These are phyloP conservation scores for Aspergillus quadricinctus DNA, from an alignment of 2,329 filamentous ascomycete genomes.

Conservation along the genomic window DNA sequence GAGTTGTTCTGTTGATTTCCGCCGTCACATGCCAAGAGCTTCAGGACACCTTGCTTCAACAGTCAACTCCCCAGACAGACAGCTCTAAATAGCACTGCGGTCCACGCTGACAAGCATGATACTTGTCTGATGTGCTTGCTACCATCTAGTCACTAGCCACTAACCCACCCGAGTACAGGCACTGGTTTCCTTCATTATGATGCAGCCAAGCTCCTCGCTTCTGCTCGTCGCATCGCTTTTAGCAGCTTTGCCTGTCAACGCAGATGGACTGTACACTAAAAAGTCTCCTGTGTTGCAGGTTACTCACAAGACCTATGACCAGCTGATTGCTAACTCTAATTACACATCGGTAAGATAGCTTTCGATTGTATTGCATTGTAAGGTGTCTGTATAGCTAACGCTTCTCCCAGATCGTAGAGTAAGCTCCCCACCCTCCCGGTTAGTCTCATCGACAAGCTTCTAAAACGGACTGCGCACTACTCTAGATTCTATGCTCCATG, in stretches of 20 bases:
- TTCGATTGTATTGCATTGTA: background rate
- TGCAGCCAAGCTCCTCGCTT: conserved; percentile 38
- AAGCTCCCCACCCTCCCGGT: conserved; percentile 25
- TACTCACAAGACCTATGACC: conserved; percentile 72
- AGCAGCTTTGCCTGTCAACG: conserved; percentile 60
- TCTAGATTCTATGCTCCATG: conserved; percentile 90
- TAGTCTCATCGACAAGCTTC: conserved; percentile 11
- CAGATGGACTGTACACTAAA: conserved; percentile 76
- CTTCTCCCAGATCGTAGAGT: conserved; percentile 48
- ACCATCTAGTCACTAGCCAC: background rate
- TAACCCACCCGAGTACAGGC: background rate
- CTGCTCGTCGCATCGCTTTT: conserved; percentile 59
- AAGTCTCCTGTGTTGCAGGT: conserved; percentile 83
- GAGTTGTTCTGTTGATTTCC: conserved; percentile 1
- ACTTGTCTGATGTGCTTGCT: background rate
- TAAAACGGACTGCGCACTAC: conserved; percentile 28
- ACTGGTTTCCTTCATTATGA: conserved; percentile 23
- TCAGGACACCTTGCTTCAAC: conserved; percentile 39
- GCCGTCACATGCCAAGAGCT: conserved; percentile 35
- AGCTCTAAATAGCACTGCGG: background rate
- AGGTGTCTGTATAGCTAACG: conserved; percentile 12
- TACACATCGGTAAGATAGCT: conserved; percentile 70
- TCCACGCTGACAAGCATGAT: background rate
- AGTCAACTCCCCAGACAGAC: background rate
- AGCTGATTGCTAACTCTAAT: conserved; percentile 81